Conservation (phyloP, 208 protist species). For the Trichomonas tenax region DNA sequence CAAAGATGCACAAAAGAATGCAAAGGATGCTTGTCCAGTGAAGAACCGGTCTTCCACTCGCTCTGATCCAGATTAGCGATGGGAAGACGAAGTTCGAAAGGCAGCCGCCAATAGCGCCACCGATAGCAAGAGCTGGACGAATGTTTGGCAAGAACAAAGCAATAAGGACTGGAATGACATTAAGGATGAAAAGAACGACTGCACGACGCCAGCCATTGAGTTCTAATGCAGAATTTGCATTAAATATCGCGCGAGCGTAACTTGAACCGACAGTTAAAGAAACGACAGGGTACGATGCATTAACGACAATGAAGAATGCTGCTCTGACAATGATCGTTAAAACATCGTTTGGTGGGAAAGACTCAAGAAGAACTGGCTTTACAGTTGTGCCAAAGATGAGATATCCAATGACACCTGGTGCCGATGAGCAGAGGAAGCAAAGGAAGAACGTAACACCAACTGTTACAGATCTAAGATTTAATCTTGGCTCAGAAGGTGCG, state of each 20-base stretch:
- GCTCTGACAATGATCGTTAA: background rate
- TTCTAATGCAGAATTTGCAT: background rate
- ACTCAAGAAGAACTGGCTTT: background rate
- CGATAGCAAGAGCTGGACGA: background rate
- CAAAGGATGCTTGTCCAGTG: background rate
- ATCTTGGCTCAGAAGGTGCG: background rate
- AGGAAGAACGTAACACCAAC: background rate
- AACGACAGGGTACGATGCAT: background rate
- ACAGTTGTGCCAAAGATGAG: background rate
- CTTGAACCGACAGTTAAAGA: background rate
- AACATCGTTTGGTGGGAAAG: background rate
- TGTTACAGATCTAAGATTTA: background rate
- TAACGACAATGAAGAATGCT: background rate
- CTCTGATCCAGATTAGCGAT: background rate
- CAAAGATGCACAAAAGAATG: background rate
- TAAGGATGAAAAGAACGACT: background rate
- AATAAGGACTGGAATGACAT: background rate
- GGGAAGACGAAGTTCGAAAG: slow-evolving; percentile 9
- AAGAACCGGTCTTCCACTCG: no score
- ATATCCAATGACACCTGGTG: background rate
- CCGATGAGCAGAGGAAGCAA: background rate
- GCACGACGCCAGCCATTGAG: background rate
- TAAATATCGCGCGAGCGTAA: background rate
- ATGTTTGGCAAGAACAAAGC: background rate
- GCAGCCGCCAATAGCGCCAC: background rate